Conservation (phyloP, 148 eudicot genomes). For the Polygonum maritimum region DNA sequence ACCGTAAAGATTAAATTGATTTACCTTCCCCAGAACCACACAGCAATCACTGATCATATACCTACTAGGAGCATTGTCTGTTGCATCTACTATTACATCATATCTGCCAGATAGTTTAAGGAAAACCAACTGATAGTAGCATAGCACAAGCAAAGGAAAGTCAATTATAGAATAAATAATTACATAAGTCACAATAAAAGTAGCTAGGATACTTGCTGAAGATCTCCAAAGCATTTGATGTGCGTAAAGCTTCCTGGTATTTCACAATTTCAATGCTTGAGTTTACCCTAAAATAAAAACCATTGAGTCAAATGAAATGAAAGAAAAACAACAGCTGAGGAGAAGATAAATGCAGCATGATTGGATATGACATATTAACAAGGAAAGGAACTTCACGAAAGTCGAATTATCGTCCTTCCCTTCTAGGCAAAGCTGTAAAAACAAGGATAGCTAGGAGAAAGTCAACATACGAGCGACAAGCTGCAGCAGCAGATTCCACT, state of each 20-base stretch:
- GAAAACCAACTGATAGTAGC: conserved; percentile 10
- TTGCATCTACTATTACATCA: conserved; percentile 86
- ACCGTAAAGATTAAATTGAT: not conserved
- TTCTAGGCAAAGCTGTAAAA: not conserved
- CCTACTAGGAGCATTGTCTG: conserved; percentile 94
- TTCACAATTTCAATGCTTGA: conserved; percentile 67
- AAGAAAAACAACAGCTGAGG: not conserved
- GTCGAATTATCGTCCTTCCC: not conserved
- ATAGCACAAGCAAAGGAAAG: not conserved
- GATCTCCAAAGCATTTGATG: conserved; percentile 89
- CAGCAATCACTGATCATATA: conserved; percentile 98
- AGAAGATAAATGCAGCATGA: not conserved
- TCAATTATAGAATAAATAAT: not conserved
- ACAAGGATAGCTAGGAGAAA: not conserved
- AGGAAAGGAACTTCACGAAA: not conserved
- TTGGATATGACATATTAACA: not conserved
- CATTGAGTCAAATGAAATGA: not conserved
- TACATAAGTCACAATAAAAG: not conserved
- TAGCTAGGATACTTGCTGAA: conserved; percentile 69
- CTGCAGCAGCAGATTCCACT: conserved; percentile 93
- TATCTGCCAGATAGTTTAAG: conserved; percentile 40
- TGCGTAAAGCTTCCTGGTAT: conserved; percentile 80
- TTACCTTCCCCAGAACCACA: conserved; percentile 84
- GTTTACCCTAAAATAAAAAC: conserved; percentile 49
- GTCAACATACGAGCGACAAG: conserved; percentile 77